These are phyloP conservation scores for Neurospora sublineolata DNA, from an alignment of 495 filamentous ascomycete genomes.

Conservation along the genomic window DNA sequence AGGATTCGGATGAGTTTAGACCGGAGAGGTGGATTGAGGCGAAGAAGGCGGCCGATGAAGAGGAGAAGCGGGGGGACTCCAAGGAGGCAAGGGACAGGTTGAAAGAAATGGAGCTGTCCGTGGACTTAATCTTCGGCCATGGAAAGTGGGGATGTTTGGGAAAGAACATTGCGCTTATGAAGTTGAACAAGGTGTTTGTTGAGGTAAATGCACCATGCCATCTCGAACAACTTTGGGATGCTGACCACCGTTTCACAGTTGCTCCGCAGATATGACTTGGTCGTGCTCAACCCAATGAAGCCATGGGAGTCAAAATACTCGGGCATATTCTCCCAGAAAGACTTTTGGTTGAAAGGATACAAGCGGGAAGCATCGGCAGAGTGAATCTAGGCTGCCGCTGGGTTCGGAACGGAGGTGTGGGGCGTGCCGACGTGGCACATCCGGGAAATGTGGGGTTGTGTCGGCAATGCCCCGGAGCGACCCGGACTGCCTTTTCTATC, in stretches of 20 bases:
- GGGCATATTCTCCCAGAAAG: constrained; percentile 2
- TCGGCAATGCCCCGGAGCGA: background rate
- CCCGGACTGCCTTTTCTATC: background rate
- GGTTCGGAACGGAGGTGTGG: background rate
- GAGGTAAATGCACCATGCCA: constrained; percentile 37
- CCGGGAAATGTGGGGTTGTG: background rate
- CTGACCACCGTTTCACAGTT: constrained; percentile 19
- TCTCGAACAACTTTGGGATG: background rate
- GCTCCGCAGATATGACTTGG: constrained; percentile 36
- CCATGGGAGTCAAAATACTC: constrained; percentile 5
- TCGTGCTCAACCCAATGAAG: constrained; percentile 28
- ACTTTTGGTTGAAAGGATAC: constrained; percentile 3
- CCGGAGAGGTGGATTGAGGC: constrained; percentile 7
- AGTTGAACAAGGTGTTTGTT: constrained; percentile 39
- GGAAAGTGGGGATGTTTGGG: constrained; percentile 28
- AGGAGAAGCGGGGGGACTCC: background rate
- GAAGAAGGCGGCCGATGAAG: background rate
- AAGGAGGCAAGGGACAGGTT: background rate
- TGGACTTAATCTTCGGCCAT: constrained; percentile 15
- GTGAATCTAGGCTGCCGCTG: too few species aligned
- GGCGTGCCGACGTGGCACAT: background rate
- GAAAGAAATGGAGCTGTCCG: background rate
- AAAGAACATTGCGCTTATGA: constrained; percentile 22
- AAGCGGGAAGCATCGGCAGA: background rate
- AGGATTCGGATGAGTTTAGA: constrained; percentile 3